A percentile compares a stretch with the other conserved stretches of the same genome.
phyloP scores from a whole-genome alignment of 2,329 filamentous ascomycete genomes.

The Lachnellula suecica region DNA sequence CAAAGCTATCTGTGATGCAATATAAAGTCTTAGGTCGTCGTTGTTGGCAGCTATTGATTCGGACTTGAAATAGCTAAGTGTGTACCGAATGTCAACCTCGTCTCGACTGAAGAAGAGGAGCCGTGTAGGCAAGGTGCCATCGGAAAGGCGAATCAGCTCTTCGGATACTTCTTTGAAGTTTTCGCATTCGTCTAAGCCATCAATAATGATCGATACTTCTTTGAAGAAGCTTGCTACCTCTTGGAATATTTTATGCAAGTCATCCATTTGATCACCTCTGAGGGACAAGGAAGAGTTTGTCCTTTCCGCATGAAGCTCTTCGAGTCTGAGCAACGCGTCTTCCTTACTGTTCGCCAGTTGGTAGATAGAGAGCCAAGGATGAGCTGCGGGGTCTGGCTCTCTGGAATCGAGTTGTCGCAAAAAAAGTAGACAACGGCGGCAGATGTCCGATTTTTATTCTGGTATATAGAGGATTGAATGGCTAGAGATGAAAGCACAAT shows the following conservation, averaged over 20 bases:
- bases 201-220: slow-evolving; percentile 2
- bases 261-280: no score
- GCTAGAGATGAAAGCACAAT: slow-evolving; percentile 13
- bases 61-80: neutral
- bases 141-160: neutral
- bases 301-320: neutral
- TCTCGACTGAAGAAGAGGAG: neutral
- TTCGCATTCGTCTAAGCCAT: slow-evolving; percentile 7
- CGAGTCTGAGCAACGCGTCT: neutral
- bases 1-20: slow-evolving; percentile 9
- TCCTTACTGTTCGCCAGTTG: neutral
- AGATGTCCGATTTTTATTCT: neutral
- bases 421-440: slow-evolving; percentile 22
- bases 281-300: no score
- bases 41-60: slow-evolving; percentile 6
- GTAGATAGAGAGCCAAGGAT: slow-evolving; percentile 14
- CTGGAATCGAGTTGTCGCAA: slow-evolving; percentile 27
- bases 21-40: slow-evolving; percentile 10
- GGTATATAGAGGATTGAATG: slow-evolving; percentile 8
- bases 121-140: neutral
- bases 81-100: neutral
- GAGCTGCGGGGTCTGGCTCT: slow-evolving; percentile 16
- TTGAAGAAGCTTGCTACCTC: neutral
- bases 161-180: neutral
- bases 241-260: no score